Evolutionary conservation across 306 rosid species (phyloP).

Genomic region (Lupinus albus): DNA sequence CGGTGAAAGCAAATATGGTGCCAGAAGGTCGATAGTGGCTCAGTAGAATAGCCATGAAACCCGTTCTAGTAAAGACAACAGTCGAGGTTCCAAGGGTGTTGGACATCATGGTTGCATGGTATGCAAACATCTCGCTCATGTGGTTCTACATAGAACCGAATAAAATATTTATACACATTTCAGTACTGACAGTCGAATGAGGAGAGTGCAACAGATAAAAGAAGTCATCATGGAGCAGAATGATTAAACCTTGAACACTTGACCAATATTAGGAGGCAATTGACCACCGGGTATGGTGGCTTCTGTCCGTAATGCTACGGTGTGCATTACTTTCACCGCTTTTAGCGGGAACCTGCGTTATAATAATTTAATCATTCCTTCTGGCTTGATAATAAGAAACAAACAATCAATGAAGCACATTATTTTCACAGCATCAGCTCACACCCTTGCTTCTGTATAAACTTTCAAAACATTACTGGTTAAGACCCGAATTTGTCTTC

Average conservation of each 20-base stretch:
- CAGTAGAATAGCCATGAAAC: constrained; percentile 87
- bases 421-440: neutral
- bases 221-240: constrained; percentile 1
- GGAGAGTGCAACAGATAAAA: neutral
- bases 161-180: constrained; percentile 5
- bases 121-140: constrained; percentile 99
- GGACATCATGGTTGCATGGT: constrained; percentile 98
- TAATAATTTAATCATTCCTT: constrained; percentile 15
- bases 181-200: constrained; percentile 20
- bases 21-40: constrained; percentile 96
- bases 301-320: constrained; percentile 95
- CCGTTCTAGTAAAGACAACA: constrained; percentile 88
- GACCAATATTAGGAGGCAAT: constrained; percentile 84
- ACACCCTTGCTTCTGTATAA: constrained; percentile 14
- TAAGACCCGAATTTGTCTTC: constrained; percentile 10
- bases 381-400: neutral
- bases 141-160: constrained; percentile 64
- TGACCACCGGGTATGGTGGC: constrained; percentile 75
- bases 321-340: constrained; percentile 97
- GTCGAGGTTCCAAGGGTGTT: constrained; percentile 96
- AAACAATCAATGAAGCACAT: neutral
- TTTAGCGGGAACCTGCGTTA: constrained; percentile 77
- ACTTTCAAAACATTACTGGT: neutral
- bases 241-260: constrained; percentile 79
- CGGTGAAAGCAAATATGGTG: constrained; percentile 86